Percentiles rank a stretch among this genome's conserved stretches.
These are phyloP conservation scores for Leccinum uliginosum DNA, from an alignment of 768 basidiomycete genomes.

Conservation along the genomic window DNA sequence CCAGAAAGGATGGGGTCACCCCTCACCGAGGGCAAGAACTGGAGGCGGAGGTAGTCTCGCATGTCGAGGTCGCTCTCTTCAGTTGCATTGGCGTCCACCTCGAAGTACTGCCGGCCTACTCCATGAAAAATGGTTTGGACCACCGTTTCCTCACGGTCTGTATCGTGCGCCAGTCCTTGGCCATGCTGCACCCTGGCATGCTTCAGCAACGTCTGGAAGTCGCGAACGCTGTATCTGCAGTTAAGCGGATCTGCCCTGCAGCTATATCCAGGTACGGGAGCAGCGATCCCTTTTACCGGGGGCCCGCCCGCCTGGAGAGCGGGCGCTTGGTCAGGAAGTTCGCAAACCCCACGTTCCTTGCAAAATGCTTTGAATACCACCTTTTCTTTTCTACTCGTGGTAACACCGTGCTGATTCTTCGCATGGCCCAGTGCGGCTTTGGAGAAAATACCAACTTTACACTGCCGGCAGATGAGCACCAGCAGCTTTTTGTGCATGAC, in stretches of 20 bases:
- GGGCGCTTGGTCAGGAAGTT: neutral
- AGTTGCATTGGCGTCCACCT: neutral
- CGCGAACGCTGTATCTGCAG: constrained; percentile 1
- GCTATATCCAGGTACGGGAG: neutral
- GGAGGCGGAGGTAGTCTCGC: neutral
- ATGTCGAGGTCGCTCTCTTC: neutral
- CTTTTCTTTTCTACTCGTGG: neutral
- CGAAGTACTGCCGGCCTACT: neutral
- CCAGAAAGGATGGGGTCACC: neutral
- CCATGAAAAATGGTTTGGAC: constrained; percentile 1
- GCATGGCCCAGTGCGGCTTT: neutral
- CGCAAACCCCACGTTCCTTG: neutral
- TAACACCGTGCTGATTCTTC: neutral
- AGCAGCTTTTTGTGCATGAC: neutral
- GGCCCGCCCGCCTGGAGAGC: neutral
- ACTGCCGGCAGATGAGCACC: constrained; percentile 2
- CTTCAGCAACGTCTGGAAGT: neutral
- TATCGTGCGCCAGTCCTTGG: neutral
- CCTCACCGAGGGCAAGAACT: neutral
- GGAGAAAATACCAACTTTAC: neutral
- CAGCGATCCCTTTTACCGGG: neutral
- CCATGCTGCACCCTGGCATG: neutral
- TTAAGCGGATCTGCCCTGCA: constrained; percentile 1
- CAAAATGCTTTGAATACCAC: neutral
- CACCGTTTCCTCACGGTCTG: neutral